Base-by-base conservation (phyloP, 257 asterid species). In the Cordia subcordata region DNA sequence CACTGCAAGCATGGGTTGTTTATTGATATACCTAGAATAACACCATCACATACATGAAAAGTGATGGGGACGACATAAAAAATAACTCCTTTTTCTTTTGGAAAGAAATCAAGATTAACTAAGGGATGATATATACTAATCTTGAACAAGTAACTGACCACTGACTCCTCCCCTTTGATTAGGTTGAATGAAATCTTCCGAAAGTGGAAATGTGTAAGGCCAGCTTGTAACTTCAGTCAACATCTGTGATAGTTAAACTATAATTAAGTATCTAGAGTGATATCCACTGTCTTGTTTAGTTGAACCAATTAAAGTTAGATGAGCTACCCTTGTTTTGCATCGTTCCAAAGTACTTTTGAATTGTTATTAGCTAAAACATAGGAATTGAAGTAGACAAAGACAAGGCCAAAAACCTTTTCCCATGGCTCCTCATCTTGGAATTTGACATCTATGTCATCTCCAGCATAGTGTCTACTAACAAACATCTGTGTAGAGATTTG, bases 161-260 rank as follows among this genome's bases (percentile, higher is more conserved):
- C 45, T 62, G 27, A 86, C 67, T 4, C 58, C 39, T 59, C 88
- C 96, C 60, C 96, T 82, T 61, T 72, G 76, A 37, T 68, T 38
- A 5, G 83, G 57, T 61, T 78, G 77, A 19, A 76, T 8, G 33
- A 76, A 84, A 57, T 86, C 85, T 0, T 15, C 27, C 9, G 94
- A 83, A 38, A 49, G 53, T 23, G 88, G 85, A 51, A 88, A 88
- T 53, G 33, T 47, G 54, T 86, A 84, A 10, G 94, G 95, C 91
- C 96, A 88, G 19, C 75, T 73, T 23, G 44, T 65, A n/a, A 33
- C 74, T 79, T 88, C 96, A 52, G 59, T 44, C 14, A 20, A 53
- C 88, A 73, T 84, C 96, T 86, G 81, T 47, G 8, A 42, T 42
- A 27, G 8, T 3, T 42, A 42, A 3, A 42, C 10, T 42, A 42